Evolutionary conservation across 257 asterid species (phyloP), one percentile per base, ranked within the genome.

Genomic region (Ilex asprella): DNA sequence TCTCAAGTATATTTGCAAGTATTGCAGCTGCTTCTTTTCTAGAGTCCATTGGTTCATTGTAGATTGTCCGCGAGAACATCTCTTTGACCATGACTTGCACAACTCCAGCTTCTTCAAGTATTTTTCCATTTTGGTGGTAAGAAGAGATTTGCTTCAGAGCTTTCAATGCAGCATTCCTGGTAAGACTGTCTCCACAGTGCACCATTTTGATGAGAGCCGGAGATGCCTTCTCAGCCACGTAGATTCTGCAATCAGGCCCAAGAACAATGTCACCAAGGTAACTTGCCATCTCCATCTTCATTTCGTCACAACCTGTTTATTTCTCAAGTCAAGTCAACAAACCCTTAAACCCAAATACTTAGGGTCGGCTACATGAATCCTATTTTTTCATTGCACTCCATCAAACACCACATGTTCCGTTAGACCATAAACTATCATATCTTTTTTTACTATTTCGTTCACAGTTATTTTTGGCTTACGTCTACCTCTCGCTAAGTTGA

Each of bases 1-100:
- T 80, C 73, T 86, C 95, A 2, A 86, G 83, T 60, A 86, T 72
- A 59, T 88, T 86, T 15, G 96, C 93, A 12, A 88, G 87, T 52
- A 88, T 77, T 27, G 63, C 66, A 43, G 96, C 77, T 30, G 95
- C 96, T 67, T 84, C 86, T 7, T 75, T 65, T 68, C 69, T 78
- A 41, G 88, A 80, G 59, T 74, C 66, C 72, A 74, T 75, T 29
- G 81, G 76, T 53, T 84, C 89, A 29, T 67, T 62, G 3, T 76
- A 71, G 58, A 70, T 72, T 2, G 75, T 75, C 56, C 79, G 69
- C 50, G 70, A 11, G 70, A 89, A 75, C 72, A 89, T 86, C 81
- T 89, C 97, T 14, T 86, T 85, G 31, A 76, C 76, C 94, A 86
- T 81, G 66, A 70, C 70, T 49, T 73, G 82, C 75, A 81, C 52